Evolutionary conservation across 208 protist species (phyloP), one percentile per base, ranked within the genome.

Genomic region (Leishmania aethiopica): DNA sequence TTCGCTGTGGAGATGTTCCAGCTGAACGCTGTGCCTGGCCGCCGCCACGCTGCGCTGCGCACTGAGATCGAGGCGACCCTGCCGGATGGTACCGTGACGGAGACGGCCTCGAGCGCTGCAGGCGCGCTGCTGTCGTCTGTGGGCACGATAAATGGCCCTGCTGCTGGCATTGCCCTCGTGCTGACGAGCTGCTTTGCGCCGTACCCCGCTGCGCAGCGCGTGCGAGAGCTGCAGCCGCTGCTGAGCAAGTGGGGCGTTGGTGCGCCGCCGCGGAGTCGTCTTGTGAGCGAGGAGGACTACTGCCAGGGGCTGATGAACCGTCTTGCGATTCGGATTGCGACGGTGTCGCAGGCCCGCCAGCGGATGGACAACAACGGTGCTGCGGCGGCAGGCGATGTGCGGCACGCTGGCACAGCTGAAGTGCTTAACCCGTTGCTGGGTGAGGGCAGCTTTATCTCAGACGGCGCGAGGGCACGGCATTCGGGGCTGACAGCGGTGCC

Each of bases 1-100:
- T 83, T 82, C 76, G 81, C 83, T 10, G 88, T 93, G 76, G 84
- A 88, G 81, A 91, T 94, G 86, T 92, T 86, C 82, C 88, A 94
- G 85, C 83, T 94, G 77, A 84, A 92, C 79, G 71, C 83, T 4
- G 84, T 92, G 76, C 82, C 80, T 8, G 90, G 88, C 10, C 90
- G 90, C 66, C 64, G 73, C 51, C 89, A 86, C 83, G 82, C 84
- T 57, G 47, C 71, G 37, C 81, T 94, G 82, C 90, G 90, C 1
- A 89, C 88, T 32, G 90, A 94, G 75, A 83, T 87, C 45, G 90
- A 91, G 47, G 85, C 81, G 15, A 60, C 81, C 22, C 66, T 89
- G 37, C 80, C 84, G 22, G 82, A 87, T 37, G 71, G 86, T 28
- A 79, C 51, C 10, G 42, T 70, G 73, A 67, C 11, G 28, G 76